These are phyloP conservation scores for Lasiodiplodia hormozganensis DNA, from an alignment of 2,329 filamentous ascomycete species.

Conservation along the genomic window DNA sequence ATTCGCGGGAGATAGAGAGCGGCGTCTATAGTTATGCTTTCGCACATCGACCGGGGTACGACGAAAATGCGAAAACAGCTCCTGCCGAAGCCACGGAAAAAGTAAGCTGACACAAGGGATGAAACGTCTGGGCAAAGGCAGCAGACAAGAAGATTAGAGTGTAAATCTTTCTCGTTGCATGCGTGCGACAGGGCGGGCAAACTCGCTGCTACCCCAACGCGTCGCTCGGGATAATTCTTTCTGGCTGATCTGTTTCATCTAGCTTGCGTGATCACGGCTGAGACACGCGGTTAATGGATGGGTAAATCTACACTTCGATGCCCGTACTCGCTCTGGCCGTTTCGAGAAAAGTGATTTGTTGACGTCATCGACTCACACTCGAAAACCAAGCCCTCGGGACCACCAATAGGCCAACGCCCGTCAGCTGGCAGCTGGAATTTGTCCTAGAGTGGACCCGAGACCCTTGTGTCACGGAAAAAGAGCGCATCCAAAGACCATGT, in stretches of 20 bases:
- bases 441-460: slow-evolving; percentile 2
- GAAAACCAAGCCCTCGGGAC: not conserved
- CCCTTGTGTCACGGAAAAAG: not conserved
- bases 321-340: not conserved
- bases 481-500: slow-evolving; percentile 16
- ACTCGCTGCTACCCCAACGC: slow-evolving; percentile 1
- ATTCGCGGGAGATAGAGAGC: slow-evolving; percentile 21
- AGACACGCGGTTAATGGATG: slow-evolving; percentile 5
- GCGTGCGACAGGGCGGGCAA: slow-evolving; percentile 11
- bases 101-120: slow-evolving; percentile 1
- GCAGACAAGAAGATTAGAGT: not conserved
- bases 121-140: slow-evolving; percentile 7
- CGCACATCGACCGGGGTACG: slow-evolving; percentile 14
- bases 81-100: slow-evolving; percentile 13
- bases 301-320: not conserved
- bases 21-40: slow-evolving; percentile 25
- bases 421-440: not conserved
- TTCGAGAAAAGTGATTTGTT: slow-evolving; percentile 13
- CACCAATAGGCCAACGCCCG: not conserved
- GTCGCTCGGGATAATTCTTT: not conserved
- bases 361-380: slow-evolving; percentile 21
- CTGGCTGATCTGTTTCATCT: slow-evolving; percentile 24
- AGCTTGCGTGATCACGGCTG: slow-evolving; percentile 19
- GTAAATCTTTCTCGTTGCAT: slow-evolving; percentile 18
- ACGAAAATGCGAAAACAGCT: slow-evolving; percentile 14